phyloP scores from a whole-genome alignment of 257 asterid genomes.

The Salvia rosmarinus region DNA sequence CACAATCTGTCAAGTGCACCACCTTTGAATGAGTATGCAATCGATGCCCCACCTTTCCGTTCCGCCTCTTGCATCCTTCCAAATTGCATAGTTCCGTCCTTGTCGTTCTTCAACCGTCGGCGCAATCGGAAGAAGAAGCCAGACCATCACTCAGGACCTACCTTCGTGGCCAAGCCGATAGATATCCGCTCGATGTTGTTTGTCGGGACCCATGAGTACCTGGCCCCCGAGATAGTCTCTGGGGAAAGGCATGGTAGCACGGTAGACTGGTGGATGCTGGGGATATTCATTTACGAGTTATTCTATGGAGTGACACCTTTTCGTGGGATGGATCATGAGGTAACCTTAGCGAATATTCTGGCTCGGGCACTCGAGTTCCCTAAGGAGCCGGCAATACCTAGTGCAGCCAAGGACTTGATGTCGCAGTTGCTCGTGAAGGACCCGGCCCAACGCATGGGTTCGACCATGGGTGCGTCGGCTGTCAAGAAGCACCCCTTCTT shows the following conservation, averaged over 20 bases:
- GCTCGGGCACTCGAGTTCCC: slow-evolving; percentile 58
- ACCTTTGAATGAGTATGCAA: slow-evolving; percentile 32
- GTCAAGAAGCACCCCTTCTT: slow-evolving; percentile 72
- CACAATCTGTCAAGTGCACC: slow-evolving; percentile 42
- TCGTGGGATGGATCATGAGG: slow-evolving; percentile 59
- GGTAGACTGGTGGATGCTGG: slow-evolving; percentile 86
- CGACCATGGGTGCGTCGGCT: slow-evolving; percentile 62
- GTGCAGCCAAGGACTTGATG: slow-evolving; percentile 56
- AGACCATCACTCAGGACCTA: slow-evolving; percentile 45
- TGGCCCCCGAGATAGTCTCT: slow-evolving; percentile 76
- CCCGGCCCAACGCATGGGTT: slow-evolving; percentile 62
- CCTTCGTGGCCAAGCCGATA: slow-evolving; percentile 68
- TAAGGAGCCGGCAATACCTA: slow-evolving; percentile 40
- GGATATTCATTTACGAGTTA: slow-evolving; percentile 65
- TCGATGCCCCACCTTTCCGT: slow-evolving; percentile 43
- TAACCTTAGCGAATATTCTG: slow-evolving; percentile 58
- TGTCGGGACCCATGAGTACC: slow-evolving; percentile 77
- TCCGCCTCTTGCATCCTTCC: slow-evolving; percentile 76
- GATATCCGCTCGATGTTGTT: slow-evolving; percentile 69
- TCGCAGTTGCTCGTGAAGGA: slow-evolving; percentile 58
- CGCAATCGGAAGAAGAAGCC: slow-evolving; percentile 64
- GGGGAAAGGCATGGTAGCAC: slow-evolving; percentile 84
- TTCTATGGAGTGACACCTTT: slow-evolving; percentile 67
- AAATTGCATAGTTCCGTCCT: slow-evolving; percentile 64
- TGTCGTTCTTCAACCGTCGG: slow-evolving; percentile 61